These are phyloP conservation scores for Coemansia umbellata DNA, from an alignment of 192 early-diverging fungal species.

Conservation along the genomic window DNA sequence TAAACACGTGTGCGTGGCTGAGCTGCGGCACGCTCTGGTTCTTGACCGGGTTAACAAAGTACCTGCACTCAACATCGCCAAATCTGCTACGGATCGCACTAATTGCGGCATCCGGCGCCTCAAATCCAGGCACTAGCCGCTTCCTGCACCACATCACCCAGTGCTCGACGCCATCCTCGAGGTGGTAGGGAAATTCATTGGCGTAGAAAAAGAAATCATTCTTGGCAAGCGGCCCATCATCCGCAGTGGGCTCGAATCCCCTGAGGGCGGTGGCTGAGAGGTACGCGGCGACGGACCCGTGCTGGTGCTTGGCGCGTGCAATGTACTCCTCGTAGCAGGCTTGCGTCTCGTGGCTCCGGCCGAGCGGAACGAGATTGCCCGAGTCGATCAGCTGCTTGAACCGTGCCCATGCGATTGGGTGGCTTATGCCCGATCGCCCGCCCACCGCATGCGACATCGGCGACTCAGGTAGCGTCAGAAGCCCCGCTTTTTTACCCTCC, in stretches of 20 bases:
- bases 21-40: slow-evolving; percentile 47
- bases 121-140: slow-evolving; percentile 22
- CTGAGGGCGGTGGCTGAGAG: slow-evolving; percentile 7
- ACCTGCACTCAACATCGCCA: slow-evolving; percentile 30
- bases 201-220: slow-evolving; percentile 22
- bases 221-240: slow-evolving; percentile 1
- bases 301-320: background rate
- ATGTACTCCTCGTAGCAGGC: slow-evolving; percentile 19
- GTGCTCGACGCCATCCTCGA: slow-evolving; percentile 31
- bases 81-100: slow-evolving; percentile 13
- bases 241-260: slow-evolving; percentile 5
- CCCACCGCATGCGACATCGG: slow-evolving; percentile 6
- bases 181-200: slow-evolving; percentile 42
- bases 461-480: slow-evolving; percentile 40
- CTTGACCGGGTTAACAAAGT: slow-evolving; percentile 40
- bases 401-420: slow-evolving; percentile 16
- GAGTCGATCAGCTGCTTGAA: slow-evolving; percentile 30
- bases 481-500: no score
- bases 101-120: slow-evolving; percentile 16
- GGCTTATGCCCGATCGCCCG: slow-evolving; percentile 12
- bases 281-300: slow-evolving; percentile 34
- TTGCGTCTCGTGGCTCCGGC: slow-evolving; percentile 33
- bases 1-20: slow-evolving; percentile 48
- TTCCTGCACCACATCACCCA: slow-evolving; percentile 50
- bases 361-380: slow-evolving; percentile 29